phyloP scores from a whole-genome alignment of 1,284 basidiomycete genomes.

The Trametes versicolor region DNA sequence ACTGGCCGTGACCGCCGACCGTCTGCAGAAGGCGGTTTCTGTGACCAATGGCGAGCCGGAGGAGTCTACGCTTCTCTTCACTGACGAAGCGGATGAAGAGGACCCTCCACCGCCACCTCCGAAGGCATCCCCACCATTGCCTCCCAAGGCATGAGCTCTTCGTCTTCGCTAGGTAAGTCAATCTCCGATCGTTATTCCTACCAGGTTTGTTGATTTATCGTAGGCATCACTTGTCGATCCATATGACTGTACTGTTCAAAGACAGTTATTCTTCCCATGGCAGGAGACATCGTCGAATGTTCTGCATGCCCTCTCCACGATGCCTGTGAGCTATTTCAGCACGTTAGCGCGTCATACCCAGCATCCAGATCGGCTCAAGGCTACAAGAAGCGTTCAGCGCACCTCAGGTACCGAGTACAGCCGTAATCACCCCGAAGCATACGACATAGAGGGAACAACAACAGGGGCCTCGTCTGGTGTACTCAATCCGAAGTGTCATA shows the following conservation, averaged over 20 bases:
- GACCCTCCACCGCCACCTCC: slow-evolving; percentile 31
- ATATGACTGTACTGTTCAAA: background rate
- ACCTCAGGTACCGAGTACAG: too few species aligned
- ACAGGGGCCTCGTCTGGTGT: too few species aligned
- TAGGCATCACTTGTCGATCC: too few species aligned
- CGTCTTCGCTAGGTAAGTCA: background rate
- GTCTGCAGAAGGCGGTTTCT: slow-evolving; percentile 23
- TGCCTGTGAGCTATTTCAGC: too few species aligned
- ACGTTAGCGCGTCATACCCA: too few species aligned
- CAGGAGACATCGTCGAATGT: too few species aligned
- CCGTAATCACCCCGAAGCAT: too few species aligned
- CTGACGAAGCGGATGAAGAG: slow-evolving; percentile 23
- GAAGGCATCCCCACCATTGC: slow-evolving; percentile 12
- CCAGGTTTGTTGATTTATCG: background rate
- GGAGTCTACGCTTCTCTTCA: slow-evolving; percentile 18
- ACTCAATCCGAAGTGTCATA: too few species aligned
- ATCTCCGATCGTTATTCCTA: background rate
- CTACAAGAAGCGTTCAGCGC: too few species aligned
- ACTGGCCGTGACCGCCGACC: slow-evolving; percentile 35
- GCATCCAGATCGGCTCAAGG: too few species aligned
- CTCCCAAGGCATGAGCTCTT: background rate
- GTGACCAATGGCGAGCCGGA: slow-evolving; percentile 13
- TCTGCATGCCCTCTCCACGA: too few species aligned
- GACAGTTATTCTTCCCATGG: background rate
- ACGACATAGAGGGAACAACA: too few species aligned